phyloP scores from a whole-genome alignment of 257 asterid genomes.

The Dorcoceras hygrometricum region DNA sequence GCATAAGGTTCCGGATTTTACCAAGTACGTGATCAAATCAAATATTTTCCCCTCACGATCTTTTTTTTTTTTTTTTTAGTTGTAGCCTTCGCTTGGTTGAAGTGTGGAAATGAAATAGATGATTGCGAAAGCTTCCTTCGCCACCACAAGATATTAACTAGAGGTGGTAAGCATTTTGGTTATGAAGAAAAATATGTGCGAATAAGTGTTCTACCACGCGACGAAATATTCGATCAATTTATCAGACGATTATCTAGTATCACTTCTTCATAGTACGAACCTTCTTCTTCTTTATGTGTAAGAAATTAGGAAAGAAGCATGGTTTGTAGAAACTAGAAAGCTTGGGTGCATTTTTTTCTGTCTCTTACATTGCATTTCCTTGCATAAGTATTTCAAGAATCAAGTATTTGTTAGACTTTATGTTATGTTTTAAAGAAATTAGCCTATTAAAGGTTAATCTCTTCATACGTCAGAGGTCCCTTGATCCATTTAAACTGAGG shows the following conservation, averaged over 20 bases:
- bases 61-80: too few species aligned
- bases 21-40: neutral
- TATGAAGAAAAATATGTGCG: constrained; percentile 57
- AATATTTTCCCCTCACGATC: neutral
- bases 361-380: neutral
- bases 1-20: neutral
- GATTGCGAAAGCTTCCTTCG: constrained; percentile 73
- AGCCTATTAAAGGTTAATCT: too few species aligned
- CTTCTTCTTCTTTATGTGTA: neutral
- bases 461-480: too few species aligned
- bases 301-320: too few species aligned
- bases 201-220: constrained; percentile 59
- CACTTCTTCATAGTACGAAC: constrained; percentile 25
- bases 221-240: constrained; percentile 55
- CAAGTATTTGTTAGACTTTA: too few species aligned
- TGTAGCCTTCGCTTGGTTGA: constrained; percentile 94
- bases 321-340: neutral
- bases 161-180: constrained; percentile 82
- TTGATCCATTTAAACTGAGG: too few species aligned
- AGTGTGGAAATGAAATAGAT: constrained; percentile 60
- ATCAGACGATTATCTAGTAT: constrained; percentile 51
- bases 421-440: too few species aligned
- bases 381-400: neutral
- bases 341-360: neutral
- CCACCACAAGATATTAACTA: constrained; percentile 52